Base-by-base conservation (phyloP, 352 stramenopile species). In the Phytophthora idaei region DNA sequence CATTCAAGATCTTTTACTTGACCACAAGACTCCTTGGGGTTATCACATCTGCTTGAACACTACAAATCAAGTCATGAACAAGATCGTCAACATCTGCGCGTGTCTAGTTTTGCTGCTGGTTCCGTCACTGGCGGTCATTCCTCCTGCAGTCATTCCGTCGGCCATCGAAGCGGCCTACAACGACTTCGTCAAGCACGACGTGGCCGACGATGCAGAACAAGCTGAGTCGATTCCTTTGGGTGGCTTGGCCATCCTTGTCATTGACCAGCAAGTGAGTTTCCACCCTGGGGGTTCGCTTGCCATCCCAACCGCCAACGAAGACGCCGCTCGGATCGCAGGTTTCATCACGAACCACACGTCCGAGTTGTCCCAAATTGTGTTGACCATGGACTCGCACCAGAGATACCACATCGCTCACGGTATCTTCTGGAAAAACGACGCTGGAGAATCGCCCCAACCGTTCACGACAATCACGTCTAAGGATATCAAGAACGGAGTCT, bases 361-460 rank as follows among this genome's bases (percentile, higher is more conserved):
- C 1, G 48, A 85, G 21, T 83, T 95, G 44, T 60, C 67, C 39
- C 87, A 97, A 57, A 78, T 99, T 27, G 81, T 98, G 8, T 78
- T 98, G 21, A 99, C 97, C 10, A 78, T 99, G 52, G 96, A 99
- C 71, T 97, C 90, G 27, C 96, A 99, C 82, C 88, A 98, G 53
- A 90, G 90, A 12, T 82, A 97, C 50, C 92, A 99, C 78, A 98
- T 98, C 66, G 93, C 94, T 1, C 93, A 98, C 76, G 87, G 88
- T 6, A 83, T 81, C 21, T 98, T 98, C 70, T 99, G 96, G 95
- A 60, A 69, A 5, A 84, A 95, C 54, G 73, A 56, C 2, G 32
- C 76, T 9, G 77, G 73, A 17, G 74, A 88, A n/a, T 84, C 87
- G 46, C 95, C 94, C 0, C 55, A 76, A 39, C 91, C 93, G 3